Percentiles rank a stretch among this genome's conserved stretches.
These are phyloP conservation scores for Kluyveromyces aestuarii DNA, from an alignment of 805 yeast species.

Conservation along the genomic window DNA sequence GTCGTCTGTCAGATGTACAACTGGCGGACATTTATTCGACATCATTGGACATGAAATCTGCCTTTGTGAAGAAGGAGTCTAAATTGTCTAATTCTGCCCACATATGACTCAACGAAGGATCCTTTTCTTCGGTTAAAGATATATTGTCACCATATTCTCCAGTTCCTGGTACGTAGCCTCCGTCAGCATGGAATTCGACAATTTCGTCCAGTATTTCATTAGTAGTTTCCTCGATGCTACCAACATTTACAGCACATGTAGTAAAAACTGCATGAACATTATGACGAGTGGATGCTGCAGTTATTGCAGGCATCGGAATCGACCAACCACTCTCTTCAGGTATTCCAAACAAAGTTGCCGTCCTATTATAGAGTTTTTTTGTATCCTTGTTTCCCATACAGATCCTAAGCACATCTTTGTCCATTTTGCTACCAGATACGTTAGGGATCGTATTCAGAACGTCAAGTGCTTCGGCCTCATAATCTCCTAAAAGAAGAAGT, in stretches of 20 bases:
- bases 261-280: slow-evolving; percentile 94
- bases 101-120: slow-evolving; percentile 77
- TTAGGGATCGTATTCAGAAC: slow-evolving; percentile 78
- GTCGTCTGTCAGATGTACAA: not conserved
- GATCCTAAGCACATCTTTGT: slow-evolving; percentile 85
- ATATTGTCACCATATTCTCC: slow-evolving; percentile 22
- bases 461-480: slow-evolving; percentile 80
- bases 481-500: slow-evolving; percentile 70
- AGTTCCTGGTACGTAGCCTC: slow-evolving; percentile 21
- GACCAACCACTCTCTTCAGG: slow-evolving; percentile 95
- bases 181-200: slow-evolving; percentile 27
- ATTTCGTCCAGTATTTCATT: slow-evolving; percentile 18
- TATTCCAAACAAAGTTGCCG: slow-evolving; percentile 86
- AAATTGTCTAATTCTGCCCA: slow-evolving; percentile 87
- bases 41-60: slow-evolving; percentile 20
- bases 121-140: slow-evolving; percentile 46
- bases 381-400: slow-evolving; percentile 76
- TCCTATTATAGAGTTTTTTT: slow-evolving; percentile 72
- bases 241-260: slow-evolving; percentile 48
- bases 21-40: not conserved
- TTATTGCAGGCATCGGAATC: slow-evolving; percentile 87
- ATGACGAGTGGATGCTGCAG: slow-evolving; percentile 80
- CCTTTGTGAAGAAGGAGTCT: slow-evolving; percentile 80
- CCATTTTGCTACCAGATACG: slow-evolving; percentile 86
- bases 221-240: slow-evolving; percentile 12